Conservation (phyloP, 2,329 filamentous ascomycete genomes). For the Nothophoma quercina region DNA sequence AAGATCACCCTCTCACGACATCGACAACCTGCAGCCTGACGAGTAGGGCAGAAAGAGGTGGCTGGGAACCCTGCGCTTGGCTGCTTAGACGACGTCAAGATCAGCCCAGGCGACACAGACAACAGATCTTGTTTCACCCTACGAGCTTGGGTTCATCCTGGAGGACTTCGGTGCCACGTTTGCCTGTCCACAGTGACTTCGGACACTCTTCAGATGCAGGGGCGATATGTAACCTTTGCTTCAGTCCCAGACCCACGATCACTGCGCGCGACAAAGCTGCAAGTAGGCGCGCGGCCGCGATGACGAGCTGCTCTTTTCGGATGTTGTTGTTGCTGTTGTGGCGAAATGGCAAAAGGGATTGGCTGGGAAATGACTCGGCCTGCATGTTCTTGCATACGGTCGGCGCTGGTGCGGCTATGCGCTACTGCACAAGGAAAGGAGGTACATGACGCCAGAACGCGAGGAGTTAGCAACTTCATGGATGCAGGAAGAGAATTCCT, state of each 20-base stretch:
- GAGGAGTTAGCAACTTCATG: constrained; percentile 19
- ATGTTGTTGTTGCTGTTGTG: constrained; percentile 5
- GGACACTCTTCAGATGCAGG: constrained; percentile 28
- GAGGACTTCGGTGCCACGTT: constrained; percentile 30
- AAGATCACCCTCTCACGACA: constrained; percentile 25
- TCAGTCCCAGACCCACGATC: constrained; percentile 20
- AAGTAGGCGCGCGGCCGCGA: constrained; percentile 12
- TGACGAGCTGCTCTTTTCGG: constrained; percentile 5
- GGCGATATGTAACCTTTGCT: constrained; percentile 21
- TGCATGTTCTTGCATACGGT: constrained; percentile 22
- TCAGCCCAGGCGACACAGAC: constrained; percentile 36
- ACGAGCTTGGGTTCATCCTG: constrained; percentile 19
- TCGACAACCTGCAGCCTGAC: constrained; percentile 36
- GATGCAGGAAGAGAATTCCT: constrained; percentile 37
- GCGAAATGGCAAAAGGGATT: constrained; percentile 11
- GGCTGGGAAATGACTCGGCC: constrained; percentile 28
- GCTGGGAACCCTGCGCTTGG: constrained; percentile 25
- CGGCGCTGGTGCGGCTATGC: constrained; percentile 25
- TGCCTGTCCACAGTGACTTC: constrained; percentile 15
- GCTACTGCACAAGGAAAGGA: constrained; percentile 31
- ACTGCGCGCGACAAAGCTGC: constrained; percentile 27
- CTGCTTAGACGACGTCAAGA: constrained; percentile 25
- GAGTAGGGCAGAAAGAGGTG: constrained; percentile 29
- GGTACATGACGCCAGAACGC: constrained; percentile 32
- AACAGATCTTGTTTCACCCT: constrained; percentile 43